Evolutionary conservation across 768 basidiomycete genomes (phyloP).

Genomic region (Phlebiopsis flavidoalba): DNA sequence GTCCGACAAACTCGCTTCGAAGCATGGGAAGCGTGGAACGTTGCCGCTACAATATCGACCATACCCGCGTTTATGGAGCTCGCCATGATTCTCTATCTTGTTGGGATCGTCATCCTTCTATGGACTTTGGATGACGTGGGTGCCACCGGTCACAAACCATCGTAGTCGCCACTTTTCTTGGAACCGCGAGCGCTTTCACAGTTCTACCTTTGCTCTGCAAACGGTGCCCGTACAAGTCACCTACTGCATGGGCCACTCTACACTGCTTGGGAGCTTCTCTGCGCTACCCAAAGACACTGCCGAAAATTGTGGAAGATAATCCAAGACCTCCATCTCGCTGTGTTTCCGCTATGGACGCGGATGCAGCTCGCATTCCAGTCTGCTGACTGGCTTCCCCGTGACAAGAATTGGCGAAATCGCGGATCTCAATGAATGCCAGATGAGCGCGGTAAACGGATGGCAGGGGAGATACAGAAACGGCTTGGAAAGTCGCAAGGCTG

Average conservation of each 20-base stretch:
- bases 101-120: conserved; percentile 2
- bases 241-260: not conserved
- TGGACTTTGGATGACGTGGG: conserved; percentile 7
- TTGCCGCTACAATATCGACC: not conserved
- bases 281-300: not conserved
- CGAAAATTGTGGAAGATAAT: no score
- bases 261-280: not conserved
- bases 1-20: conserved; percentile 1
- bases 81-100: conserved; percentile 2
- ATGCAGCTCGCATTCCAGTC: not conserved
- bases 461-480: not conserved
- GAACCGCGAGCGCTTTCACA: not conserved
- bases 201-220: not conserved
- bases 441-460: not conserved
- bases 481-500: not conserved
- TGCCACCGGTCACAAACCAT: not conserved
- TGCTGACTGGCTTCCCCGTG: not conserved
- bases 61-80: conserved; percentile 1
- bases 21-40: not conserved
- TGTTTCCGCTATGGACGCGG: no score
- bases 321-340: not conserved
- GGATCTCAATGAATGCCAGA: not conserved
- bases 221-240: conserved; percentile 5
- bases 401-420: not conserved
- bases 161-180: not conserved